Percentiles rank a stretch among this genome's conserved stretches.
Evolutionary conservation across 2,329 filamentous ascomycete species (phyloP).

Genomic region (Chaetomium strumarium): DNA sequence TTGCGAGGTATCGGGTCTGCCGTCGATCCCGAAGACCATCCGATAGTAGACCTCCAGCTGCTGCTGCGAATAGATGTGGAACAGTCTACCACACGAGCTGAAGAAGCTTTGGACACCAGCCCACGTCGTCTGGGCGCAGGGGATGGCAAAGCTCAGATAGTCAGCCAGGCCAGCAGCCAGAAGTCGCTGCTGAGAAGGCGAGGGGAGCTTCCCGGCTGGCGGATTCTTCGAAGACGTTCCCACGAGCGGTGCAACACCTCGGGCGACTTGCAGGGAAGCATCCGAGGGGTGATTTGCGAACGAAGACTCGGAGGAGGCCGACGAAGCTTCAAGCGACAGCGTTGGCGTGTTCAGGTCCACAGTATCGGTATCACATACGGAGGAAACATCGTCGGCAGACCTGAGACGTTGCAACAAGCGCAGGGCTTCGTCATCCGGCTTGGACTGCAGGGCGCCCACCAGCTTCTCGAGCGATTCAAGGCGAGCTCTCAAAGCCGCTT

Average conservation of each 20-base stretch:
- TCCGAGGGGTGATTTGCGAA: too few relatives aligned
- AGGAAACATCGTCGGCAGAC: slow-evolving; percentile 15
- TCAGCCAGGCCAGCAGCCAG: background rate
- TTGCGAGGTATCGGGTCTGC: slow-evolving; percentile 7
- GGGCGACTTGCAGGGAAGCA: too few relatives aligned
- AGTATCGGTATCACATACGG: slow-evolving; percentile 1
- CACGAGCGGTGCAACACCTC: background rate
- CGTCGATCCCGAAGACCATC: slow-evolving; percentile 18
- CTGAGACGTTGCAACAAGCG: slow-evolving; percentile 25
- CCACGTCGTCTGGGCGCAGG: slow-evolving; percentile 18
- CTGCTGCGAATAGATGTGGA: slow-evolving; percentile 27
- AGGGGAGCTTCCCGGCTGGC: background rate
- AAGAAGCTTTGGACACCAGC: slow-evolving; percentile 27
- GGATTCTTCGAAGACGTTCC: background rate
- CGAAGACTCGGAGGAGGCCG: too few relatives aligned
- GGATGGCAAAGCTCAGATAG: slow-evolving; percentile 19
- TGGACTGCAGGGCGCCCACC: slow-evolving; percentile 24
- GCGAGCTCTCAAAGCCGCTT: slow-evolving; percentile 28
- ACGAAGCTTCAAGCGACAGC: background rate
- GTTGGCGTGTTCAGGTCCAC: background rate
- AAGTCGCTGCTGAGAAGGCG: background rate
- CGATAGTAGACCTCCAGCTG: slow-evolving; percentile 21
- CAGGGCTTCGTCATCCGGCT: slow-evolving; percentile 24
- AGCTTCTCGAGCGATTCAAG: slow-evolving; percentile 28
- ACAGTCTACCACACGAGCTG: slow-evolving; percentile 24